A percentile compares a stretch with the other conserved stretches of the same genome.
Evolutionary conservation across 2,329 filamentous ascomycete species (phyloP).

Genomic region (Zasmidium cellare): DNA sequence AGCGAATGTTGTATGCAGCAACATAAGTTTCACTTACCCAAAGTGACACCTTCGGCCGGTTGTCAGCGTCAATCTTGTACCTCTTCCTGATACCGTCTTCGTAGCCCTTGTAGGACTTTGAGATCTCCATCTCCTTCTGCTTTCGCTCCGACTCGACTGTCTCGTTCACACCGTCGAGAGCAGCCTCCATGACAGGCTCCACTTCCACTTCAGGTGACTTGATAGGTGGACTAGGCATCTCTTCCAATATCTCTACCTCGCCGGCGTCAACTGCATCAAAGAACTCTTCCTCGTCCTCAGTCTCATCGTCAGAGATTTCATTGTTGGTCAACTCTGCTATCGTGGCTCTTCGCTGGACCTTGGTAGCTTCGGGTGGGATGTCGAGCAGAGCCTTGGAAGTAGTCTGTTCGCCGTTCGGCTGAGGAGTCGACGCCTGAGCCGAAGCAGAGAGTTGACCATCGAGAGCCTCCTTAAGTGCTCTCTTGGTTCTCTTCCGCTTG

Average conservation of each 20-base stretch:
- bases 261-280: slow-evolving; percentile 96
- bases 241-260: slow-evolving; percentile 75
- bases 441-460: slow-evolving; percentile 46
- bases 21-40: slow-evolving; percentile 66
- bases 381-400: slow-evolving; percentile 21
- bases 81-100: slow-evolving; percentile 80
- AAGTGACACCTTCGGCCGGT: slow-evolving; percentile 89
- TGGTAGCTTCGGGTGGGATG: slow-evolving; percentile 19
- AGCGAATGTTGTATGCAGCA: slow-evolving; percentile 20
- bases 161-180: slow-evolving; percentile 49
- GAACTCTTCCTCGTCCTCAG: slow-evolving; percentile 88
- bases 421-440: slow-evolving; percentile 13
- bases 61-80: slow-evolving; percentile 86
- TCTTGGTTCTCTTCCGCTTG: slow-evolving; percentile 86
- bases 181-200: slow-evolving; percentile 21
- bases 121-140: slow-evolving; percentile 63
- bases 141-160: slow-evolving; percentile 31
- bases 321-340: slow-evolving; percentile 69
- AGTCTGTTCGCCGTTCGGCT: slow-evolving; percentile 7
- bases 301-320: slow-evolving; percentile 73
- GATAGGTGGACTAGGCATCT: slow-evolving; percentile 55
- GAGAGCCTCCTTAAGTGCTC: slow-evolving; percentile 81
- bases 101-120: slow-evolving; percentile 80
- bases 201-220: slow-evolving; percentile 23
- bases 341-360: slow-evolving; percentile 60